Evolutionary conservation across 83 land plant species (phyloP), one percentile per base, ranked within the genome.

Genomic region (Picea engelmannii): DNA sequence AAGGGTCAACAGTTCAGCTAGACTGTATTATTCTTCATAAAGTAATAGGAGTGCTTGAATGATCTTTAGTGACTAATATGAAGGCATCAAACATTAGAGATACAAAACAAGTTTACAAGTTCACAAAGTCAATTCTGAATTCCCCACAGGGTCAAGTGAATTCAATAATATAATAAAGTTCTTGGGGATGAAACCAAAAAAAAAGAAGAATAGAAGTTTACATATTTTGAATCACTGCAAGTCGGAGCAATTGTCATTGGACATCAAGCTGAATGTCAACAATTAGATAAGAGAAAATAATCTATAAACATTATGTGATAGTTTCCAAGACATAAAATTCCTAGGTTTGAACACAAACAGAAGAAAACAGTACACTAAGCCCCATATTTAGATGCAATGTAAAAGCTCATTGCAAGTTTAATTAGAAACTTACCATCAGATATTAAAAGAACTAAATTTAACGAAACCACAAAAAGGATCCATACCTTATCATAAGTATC

Each of bases 401-500:
- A 74, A 10, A 3, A 31, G 24, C 76, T 74, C 16, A 15, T n/a
- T 76, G 24, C 3, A 24, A 73, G 24, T 73, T 44, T 73, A 73
- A 73, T 21, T 73, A 55, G 59, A 74, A 76, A 76, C 13, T 76
- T 20, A 76, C 55, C 62, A 76, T 15, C 23, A 55, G 62, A 55
- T 31, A 16, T 76, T 24, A 16, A 9, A 76, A 76, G 18, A 55
- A 12, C 16, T 55, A 55, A 55, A 55, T 55, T 52, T 12, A 2
- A 55, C 2, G 4, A 55, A 55, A 52, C 17, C 0, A 55, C 15
- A 25, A 0, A 76, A 59, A 55, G 10, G 78, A 52, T 55, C n/a
- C 52, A 55, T 15, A 91, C 94, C 91, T 90, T 92, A 80, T 94
- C 94, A 81, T 94, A 97, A 25, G 96, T 96, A 59, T 93, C 93